Evolutionary conservation across 208 protist species (phyloP).

Genomic region (Endotrypanum monterogeii): DNA sequence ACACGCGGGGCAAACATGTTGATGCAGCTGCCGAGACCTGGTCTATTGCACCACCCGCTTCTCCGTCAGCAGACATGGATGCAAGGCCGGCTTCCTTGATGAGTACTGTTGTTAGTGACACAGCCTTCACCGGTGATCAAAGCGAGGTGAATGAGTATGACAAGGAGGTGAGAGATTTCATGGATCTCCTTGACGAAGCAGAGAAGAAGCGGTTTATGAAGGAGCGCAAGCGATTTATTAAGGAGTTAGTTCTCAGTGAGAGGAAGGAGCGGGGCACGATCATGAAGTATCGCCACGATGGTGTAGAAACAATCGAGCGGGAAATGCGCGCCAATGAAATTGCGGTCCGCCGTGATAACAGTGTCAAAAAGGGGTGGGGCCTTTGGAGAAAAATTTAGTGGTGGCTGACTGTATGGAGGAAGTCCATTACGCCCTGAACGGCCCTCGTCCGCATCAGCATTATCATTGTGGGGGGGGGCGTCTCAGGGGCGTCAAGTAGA

Average conservation of each 20-base stretch:
- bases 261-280: constrained; percentile 39
- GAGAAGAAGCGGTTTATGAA: constrained; percentile 46
- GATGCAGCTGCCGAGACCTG: constrained; percentile 13
- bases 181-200: constrained; percentile 16
- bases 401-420: not conserved
- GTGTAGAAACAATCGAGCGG: constrained; percentile 33
- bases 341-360: constrained; percentile 16
- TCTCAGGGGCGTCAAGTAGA: too few relatives aligned
- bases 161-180: constrained; percentile 16
- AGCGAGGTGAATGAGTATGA: constrained; percentile 3
- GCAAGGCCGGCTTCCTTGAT: not conserved
- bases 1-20: constrained; percentile 6
- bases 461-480: too few relatives aligned
- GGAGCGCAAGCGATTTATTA: constrained; percentile 35
- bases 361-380: not conserved
- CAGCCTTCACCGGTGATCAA: not conserved
- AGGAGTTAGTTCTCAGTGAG: constrained; percentile 36
- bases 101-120: not conserved
- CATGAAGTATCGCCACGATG: constrained; percentile 31
- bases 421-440: not conserved
- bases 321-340: constrained; percentile 25
- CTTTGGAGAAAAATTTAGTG: not conserved
- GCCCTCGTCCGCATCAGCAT: not conserved
- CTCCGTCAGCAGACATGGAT: not conserved
- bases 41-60: constrained; percentile 2